A percentile compares a stretch with the other conserved stretches of the same genome.
Evolutionary conservation across 2,329 filamentous ascomycete species (phyloP).

Genomic region (Pseudofabraea citricarpa): DNA sequence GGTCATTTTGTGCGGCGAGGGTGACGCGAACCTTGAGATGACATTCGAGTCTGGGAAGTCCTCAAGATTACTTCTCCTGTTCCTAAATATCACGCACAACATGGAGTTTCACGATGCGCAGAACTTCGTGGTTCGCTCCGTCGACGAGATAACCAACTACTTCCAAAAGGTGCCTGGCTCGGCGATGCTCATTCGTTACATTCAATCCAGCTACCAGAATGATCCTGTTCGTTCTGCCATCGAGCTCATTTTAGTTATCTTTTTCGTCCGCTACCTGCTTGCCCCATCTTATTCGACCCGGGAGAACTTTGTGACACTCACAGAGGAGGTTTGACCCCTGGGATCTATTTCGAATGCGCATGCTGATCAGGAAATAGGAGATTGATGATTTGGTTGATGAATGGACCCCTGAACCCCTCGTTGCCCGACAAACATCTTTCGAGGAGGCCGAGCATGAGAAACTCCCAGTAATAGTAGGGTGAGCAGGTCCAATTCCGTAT

Average conservation of each 20-base stretch:
- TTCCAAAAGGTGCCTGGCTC: constrained; percentile 94
- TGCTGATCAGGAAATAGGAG: constrained; percentile 49
- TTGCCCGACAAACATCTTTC: constrained; percentile 64
- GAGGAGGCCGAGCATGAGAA: constrained; percentile 83
- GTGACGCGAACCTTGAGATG: too few species aligned
- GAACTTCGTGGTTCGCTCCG: constrained; percentile 44
- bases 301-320: constrained; percentile 82
- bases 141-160: constrained; percentile 50
- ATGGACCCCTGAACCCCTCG: constrained; percentile 91
- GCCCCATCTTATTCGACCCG: constrained; percentile 90
- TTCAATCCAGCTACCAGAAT: constrained; percentile 95
- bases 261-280: constrained; percentile 89
- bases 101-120: constrained; percentile 65
- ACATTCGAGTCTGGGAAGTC: too few species aligned
- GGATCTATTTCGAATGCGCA: background rate
- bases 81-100: constrained; percentile 5
- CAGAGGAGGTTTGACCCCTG: constrained; percentile 61
- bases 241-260: constrained; percentile 88
- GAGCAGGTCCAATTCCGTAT: constrained; percentile 23
- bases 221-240: constrained; percentile 91
- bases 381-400: constrained; percentile 96
- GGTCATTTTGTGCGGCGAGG: background rate
- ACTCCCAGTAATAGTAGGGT: constrained; percentile 85
- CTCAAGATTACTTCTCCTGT: background rate
- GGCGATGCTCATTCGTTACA: constrained; percentile 89